Conservation (phyloP, 768 basidiomycete genomes). For the Termitomyces sp. region DNA sequence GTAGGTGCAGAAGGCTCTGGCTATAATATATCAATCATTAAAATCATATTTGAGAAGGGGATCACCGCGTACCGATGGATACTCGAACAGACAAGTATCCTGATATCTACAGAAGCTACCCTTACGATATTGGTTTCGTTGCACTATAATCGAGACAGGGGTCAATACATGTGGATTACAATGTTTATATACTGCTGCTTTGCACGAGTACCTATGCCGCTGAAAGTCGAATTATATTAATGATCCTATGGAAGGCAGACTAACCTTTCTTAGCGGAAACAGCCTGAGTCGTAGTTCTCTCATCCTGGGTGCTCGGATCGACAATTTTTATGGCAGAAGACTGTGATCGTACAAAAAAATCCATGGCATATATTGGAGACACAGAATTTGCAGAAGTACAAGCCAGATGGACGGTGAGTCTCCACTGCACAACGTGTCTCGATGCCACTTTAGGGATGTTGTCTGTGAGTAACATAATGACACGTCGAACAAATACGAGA, state of each 20-base stretch:
- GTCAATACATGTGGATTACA: conserved; percentile 76
- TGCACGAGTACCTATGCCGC: conserved; percentile 54
- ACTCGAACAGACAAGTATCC: conserved; percentile 79
- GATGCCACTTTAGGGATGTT: too few species aligned
- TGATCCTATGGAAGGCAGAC: conserved; percentile 18
- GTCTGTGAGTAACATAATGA: too few species aligned
- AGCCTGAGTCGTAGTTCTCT: conserved; percentile 24
- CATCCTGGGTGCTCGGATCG: conserved; percentile 44
- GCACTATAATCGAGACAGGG: neutral
- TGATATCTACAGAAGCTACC: conserved; percentile 77
- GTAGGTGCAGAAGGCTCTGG: conserved; percentile 18
- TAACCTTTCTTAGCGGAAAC: conserved; percentile 49
- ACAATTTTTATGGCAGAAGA: conserved; percentile 70
- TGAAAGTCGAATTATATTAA: conserved; percentile 1
- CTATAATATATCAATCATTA: conserved; percentile 8
- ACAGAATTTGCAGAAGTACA: too few species aligned
- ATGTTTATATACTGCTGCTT: conserved; percentile 77
- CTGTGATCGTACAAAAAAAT: conserved; percentile 63
- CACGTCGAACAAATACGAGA: too few species aligned
- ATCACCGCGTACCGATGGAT: conserved; percentile 54
- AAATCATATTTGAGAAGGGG: neutral
- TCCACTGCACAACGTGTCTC: too few species aligned
- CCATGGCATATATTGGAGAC: conserved; percentile 33
- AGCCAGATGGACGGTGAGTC: too few species aligned
- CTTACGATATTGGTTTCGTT: neutral